Conservation (phyloP, 2,329 filamentous ascomycete species). For the Fusarium palustre region DNA sequence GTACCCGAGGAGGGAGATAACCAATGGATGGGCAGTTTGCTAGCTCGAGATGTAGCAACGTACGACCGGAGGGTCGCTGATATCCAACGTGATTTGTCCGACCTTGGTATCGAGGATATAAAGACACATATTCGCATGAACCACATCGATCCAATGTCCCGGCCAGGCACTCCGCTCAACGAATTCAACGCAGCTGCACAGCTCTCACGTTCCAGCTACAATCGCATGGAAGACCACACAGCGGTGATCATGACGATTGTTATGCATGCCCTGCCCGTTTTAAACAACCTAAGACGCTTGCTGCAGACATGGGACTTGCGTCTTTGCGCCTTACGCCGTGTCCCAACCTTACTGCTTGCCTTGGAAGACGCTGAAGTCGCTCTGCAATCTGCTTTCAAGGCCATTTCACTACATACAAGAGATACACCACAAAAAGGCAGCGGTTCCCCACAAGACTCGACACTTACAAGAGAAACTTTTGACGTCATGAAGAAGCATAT, state of each 20-base stretch:
- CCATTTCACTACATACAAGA: constrained; percentile 57
- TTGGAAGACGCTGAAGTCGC: constrained; percentile 75
- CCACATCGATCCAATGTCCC: constrained; percentile 71
- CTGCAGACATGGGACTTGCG: constrained; percentile 83
- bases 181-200: constrained; percentile 52
- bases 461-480: constrained; percentile 61
- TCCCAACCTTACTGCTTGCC: constrained; percentile 75
- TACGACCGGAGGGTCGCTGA: constrained; percentile 81
- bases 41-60: constrained; percentile 68
- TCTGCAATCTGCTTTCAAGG: constrained; percentile 74
- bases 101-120: constrained; percentile 83
- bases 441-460: constrained; percentile 35
- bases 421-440: constrained; percentile 37
- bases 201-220: constrained; percentile 66
- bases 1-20: constrained; percentile 42
- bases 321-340: constrained; percentile 77
- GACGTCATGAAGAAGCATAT: constrained; percentile 72
- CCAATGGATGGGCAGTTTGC: constrained; percentile 77
- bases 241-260: constrained; percentile 92
- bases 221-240: constrained; percentile 87
- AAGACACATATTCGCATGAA: constrained; percentile 88
- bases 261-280: constrained; percentile 84
- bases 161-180: constrained; percentile 53
- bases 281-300: constrained; percentile 79
- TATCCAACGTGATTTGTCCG: constrained; percentile 76